Evolutionary conservation across 306 rosid genomes (phyloP), one percentile per base, ranked within the genome.

Genomic region (Fragaria nilgerrensis): DNA sequence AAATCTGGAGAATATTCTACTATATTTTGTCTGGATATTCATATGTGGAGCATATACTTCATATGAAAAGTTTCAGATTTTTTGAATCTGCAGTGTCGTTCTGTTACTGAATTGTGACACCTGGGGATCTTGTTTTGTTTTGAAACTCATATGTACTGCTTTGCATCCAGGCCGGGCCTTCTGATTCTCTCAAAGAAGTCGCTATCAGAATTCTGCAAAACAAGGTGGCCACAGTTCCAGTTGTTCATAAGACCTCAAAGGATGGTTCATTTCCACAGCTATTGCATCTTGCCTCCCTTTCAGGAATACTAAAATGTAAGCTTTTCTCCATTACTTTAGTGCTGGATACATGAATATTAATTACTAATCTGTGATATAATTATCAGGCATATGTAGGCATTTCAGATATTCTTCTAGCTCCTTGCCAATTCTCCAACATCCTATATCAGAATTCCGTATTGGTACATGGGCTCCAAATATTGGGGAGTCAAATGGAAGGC

Each of bases 401-500:
- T 93, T 90, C 80, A 86, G 88, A 82, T 86, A 90, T 81, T 87
- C 90, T 53, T 82, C 87, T 41, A 74, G 89, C 80, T 89, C 92
- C 76, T 84, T 93, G 85, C 97, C 97, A 73, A 88, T 93, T 78
- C 96, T 93, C 78, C 93, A 89, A 70, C 80, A 79, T 37, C 96
- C 96, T 3, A 85, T 93, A 75, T 91, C 90, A 79, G 85, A 88
- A 56, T 81, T 93, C 79, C 94, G 89, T 65, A 68, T 90, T 86
- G 97, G 96, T 55, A 88, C 96, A 4, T 89, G 96, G 97, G 87
- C 86, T 85, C 94, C 97, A 47, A 86, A 84, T 76, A 90, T 90
- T 80, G 96, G 96, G 75, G 94, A 88, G 62, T 59, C 94, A 82
- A 85, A 79, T 78, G 87, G 87, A 68, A 84, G 79, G 73, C 91